A percentile compares a stretch with the other conserved stretches of the same genome.
phyloP scores from a whole-genome alignment of 2,329 filamentous ascomycete species.

The Alternaria hordeiaustralica region DNA sequence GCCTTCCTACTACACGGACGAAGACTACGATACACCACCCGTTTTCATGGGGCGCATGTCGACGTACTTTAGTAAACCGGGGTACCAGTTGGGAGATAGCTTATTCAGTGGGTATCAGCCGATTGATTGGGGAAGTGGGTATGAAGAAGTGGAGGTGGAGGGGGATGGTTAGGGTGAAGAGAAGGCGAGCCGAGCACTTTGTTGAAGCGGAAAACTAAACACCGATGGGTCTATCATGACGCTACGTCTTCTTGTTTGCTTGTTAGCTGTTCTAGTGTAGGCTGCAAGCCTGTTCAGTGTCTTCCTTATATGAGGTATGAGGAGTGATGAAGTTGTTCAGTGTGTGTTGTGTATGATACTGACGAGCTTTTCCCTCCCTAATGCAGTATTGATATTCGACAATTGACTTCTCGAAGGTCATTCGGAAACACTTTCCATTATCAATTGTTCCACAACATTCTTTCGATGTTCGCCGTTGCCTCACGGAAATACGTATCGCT shows the following conservation, averaged over 20 bases:
- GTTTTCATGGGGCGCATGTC: slow-evolving; percentile 43
- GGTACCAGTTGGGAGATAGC: slow-evolving; percentile 43
- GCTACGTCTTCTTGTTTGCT: not conserved
- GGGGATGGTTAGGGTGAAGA: not conserved
- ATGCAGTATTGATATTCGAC: not conserved
- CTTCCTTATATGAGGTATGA: not conserved
- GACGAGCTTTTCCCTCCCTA: not conserved
- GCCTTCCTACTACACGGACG: not conserved
- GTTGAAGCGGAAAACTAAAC: not conserved
- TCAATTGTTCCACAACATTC: not conserved
- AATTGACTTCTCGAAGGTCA: not conserved
- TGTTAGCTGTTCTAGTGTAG: not conserved
- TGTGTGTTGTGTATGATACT: not conserved
- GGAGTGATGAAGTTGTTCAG: not conserved
- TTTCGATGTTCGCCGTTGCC: not conserved
- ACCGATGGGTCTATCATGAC: not conserved
- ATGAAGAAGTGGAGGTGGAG: not conserved
- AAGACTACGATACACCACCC: slow-evolving; percentile 25
- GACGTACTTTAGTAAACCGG: slow-evolving; percentile 41
- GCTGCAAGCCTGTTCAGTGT: not conserved
- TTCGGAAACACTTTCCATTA: not conserved
- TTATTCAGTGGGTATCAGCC: slow-evolving; percentile 32
- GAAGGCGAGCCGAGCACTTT: not conserved
- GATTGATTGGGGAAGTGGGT: slow-evolving; percentile 1
- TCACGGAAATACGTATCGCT: not conserved